Evolutionary conservation across 768 basidiomycete genomes (phyloP).

Genomic region (Lentinula sp.): DNA sequence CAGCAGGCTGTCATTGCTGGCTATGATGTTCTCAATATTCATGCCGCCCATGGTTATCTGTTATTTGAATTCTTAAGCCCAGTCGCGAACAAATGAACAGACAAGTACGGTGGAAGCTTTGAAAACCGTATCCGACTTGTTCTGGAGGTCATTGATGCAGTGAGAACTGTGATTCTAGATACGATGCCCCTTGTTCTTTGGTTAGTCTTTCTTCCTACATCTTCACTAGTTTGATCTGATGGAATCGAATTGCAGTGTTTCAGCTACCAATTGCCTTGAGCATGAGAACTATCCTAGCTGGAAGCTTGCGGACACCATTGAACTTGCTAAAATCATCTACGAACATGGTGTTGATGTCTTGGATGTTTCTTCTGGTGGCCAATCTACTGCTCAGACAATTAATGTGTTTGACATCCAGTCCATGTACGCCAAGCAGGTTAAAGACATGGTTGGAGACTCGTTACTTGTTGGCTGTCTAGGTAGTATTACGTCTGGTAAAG

Average conservation of each 20-base stretch:
- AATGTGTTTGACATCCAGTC: slow-evolving; percentile 41
- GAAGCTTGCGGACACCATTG: slow-evolving; percentile 65
- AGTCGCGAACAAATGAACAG: slow-evolving; percentile 53
- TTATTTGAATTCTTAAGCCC: slow-evolving; percentile 55
- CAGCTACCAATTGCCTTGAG: slow-evolving; percentile 72
- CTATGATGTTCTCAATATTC: slow-evolving; percentile 56
- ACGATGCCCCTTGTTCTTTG: slow-evolving; percentile 69
- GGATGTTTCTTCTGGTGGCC: slow-evolving; percentile 67
- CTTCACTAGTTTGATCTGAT: neutral
- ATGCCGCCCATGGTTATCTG: slow-evolving; percentile 63
- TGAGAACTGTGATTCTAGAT: slow-evolving; percentile 53
- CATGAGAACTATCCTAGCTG: slow-evolving; percentile 58
- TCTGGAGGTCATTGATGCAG: slow-evolving; percentile 57
- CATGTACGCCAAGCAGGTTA: slow-evolving; percentile 47
- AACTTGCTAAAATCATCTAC: slow-evolving; percentile 52
- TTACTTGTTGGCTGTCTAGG: slow-evolving; percentile 47
- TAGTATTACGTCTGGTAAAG: slow-evolving; percentile 46
- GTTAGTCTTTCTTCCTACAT: slow-evolving; percentile 20
- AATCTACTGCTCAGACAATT: slow-evolving; percentile 34
- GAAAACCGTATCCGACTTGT: slow-evolving; percentile 65
- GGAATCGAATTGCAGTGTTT: slow-evolving; percentile 36
- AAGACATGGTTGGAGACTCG: slow-evolving; percentile 23
- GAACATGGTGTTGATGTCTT: slow-evolving; percentile 70
- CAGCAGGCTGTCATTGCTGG: slow-evolving; percentile 53
- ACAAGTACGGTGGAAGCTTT: slow-evolving; percentile 66